A percentile compares a stretch with the other conserved stretches of the same genome.
Evolutionary conservation across 192 early-diverging fungal genomes (phyloP).

Genomic region (Backusella tuberculispora): DNA sequence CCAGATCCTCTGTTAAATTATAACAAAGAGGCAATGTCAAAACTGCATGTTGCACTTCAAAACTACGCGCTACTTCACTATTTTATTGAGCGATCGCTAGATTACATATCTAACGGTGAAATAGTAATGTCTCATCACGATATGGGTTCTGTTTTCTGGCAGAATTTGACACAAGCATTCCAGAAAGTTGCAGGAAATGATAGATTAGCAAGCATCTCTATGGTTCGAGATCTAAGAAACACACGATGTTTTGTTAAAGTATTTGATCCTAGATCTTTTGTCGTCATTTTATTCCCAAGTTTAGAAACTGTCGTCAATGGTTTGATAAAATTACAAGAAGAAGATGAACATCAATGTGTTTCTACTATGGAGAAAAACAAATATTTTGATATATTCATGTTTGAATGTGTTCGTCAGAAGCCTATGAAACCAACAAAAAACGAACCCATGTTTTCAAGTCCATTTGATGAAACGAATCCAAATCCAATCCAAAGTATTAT

Average conservation of each 20-base stretch:
- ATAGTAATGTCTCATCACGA: constrained; percentile 47
- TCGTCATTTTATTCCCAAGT: constrained; percentile 50
- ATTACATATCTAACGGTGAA: constrained; percentile 52
- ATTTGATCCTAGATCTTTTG: constrained; percentile 48
- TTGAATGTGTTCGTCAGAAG: constrained; percentile 56
- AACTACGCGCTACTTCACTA: constrained; percentile 30
- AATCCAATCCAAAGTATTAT: constrained; percentile 7
- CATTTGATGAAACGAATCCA: constrained; percentile 22
- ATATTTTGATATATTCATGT: constrained; percentile 41
- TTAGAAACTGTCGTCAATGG: constrained; percentile 38
- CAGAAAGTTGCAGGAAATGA: constrained; percentile 28
- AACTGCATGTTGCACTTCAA: constrained; percentile 22
- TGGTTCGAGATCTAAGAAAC: constrained; percentile 45
- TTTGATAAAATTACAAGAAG: constrained; percentile 6
- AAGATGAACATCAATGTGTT: constrained; percentile 17
- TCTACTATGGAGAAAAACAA: constrained; percentile 30
- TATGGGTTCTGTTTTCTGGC: constrained; percentile 40
- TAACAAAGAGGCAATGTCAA: constrained; percentile 23
- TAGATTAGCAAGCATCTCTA: constrained; percentile 29
- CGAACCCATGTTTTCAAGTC: neutral
- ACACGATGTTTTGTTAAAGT: constrained; percentile 59
- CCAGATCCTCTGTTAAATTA: constrained; percentile 18
- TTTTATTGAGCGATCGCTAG: constrained; percentile 49
- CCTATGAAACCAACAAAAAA: constrained; percentile 37
- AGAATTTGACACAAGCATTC: constrained; percentile 44